Evolutionary conservation across 805 yeast genomes (phyloP), one percentile per base, ranked within the genome.

Genomic region (Wickerhamiella nectarea): DNA sequence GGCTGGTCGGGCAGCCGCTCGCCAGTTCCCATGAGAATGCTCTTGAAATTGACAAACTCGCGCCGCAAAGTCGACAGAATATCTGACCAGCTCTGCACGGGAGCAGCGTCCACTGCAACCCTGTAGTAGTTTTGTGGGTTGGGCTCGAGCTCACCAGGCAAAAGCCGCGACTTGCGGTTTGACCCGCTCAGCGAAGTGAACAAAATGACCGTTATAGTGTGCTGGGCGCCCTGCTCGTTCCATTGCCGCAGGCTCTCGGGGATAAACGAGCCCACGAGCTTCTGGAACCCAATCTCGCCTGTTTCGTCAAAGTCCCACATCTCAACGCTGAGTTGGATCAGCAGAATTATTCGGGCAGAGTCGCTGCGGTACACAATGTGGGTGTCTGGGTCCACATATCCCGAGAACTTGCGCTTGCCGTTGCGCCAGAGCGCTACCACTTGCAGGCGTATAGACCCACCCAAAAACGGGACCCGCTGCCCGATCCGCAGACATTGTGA

Each of bases 271-370:
- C 89, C 87, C 37, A 91, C 85, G 52, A 91, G 74, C 60, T 86
- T 84, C 59, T 87, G 89, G 59, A 89, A 89, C 74, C 85, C 74
- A 43, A 87, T 81, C 56, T 89, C 96, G 1, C 98, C 98, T 51
- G 81, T 81, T 56, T 87, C 95, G 61, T 91, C 97, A 60, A 91
- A 91, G 59, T 86, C 85, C 93, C 96, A 91, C 96, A 91, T 91
- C 56, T 91, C 99, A 33, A 80, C 72, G 1, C 96, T 82, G 48
- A 87, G 75, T 57, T 91, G 98, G 41, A 91, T 76, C 49, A 91
- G 67, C 40, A 87, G 81, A 12, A 84, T 73, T 45, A 89, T 65
- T 45, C 81, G 74, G 1, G 96, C 93, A 34, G 94, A 79, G 54
- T 89, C 96, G 1, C 96, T 85, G 38, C 99, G 70, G 58, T 82